Conservation (phyloP, 2,329 filamentous ascomycete species). For the Bimuria novae-zelandiae region DNA sequence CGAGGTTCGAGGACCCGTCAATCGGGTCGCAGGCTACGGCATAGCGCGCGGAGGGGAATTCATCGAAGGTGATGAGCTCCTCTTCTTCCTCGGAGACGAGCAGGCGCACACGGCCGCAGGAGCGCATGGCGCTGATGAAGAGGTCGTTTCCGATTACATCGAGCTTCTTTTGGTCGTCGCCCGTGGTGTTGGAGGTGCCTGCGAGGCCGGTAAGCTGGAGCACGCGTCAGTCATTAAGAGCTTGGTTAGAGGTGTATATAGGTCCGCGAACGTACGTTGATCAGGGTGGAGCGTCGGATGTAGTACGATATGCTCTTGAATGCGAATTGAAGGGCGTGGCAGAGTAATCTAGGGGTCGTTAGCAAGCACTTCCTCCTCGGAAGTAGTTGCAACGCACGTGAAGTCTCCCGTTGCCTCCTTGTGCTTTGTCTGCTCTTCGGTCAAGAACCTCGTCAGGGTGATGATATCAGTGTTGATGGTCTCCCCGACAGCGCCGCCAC, state of each 20-base stretch:
- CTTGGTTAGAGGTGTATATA: not conserved
- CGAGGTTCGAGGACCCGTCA: constrained; percentile 95
- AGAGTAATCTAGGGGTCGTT: constrained; percentile 71
- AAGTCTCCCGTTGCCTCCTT: constrained; percentile 97
- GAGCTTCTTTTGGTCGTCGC: constrained; percentile 99
- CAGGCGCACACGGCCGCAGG: constrained; percentile 85
- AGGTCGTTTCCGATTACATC: constrained; percentile 99
- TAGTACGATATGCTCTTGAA: constrained; percentile 99
- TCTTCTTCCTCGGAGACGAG: constrained; percentile 99
- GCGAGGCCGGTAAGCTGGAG: constrained; percentile 80
- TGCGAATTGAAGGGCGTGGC: constrained; percentile 97
- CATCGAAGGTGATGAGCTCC: constrained; percentile 82
- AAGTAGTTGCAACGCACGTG: constrained; percentile 66
- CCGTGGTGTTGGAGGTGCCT: constrained; percentile 91
- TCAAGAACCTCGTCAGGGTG: constrained; percentile 92
- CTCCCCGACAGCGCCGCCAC: constrained; percentile 57
- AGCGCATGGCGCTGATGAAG: constrained; percentile 94
- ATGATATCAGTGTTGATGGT: constrained; percentile 95
- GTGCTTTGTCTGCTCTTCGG: constrained; percentile 92
- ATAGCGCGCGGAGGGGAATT: constrained; percentile 77
- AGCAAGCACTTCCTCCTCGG: not conserved
- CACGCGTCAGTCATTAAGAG: constrained; percentile 16
- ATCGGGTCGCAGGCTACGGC: constrained; percentile 97
- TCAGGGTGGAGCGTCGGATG: constrained; percentile 91
- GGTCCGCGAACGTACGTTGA: constrained; percentile 63